phyloP scores from a whole-genome alignment of 176 grass and related monocot species.

The Poa pratensis region DNA sequence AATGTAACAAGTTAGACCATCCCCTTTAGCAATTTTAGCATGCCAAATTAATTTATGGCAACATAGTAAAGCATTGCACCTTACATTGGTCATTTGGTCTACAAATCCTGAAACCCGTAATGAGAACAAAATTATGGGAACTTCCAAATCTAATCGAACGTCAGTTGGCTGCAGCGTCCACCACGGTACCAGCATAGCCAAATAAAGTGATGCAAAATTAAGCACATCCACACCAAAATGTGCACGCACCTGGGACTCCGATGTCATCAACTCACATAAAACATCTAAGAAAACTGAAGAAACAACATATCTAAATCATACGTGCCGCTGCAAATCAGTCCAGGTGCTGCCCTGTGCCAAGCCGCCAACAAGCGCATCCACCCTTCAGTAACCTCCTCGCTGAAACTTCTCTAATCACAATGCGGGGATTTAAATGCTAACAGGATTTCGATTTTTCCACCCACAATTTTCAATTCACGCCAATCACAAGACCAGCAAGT shows the following conservation, averaged over 20 bases:
- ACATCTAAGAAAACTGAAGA: constrained; percentile 3
- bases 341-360: too few relatives aligned
- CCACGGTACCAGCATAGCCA: not conserved
- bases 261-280: constrained; percentile 28
- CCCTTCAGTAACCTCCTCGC: not conserved
- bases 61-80: constrained; percentile 4
- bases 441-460: not conserved
- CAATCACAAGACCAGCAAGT: not conserved
- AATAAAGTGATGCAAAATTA: constrained; percentile 20
- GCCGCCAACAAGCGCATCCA: too few relatives aligned
- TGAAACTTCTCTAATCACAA: constrained; percentile 8
- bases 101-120: not conserved
- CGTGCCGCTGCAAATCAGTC: not conserved
- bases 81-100: not conserved
- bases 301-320: constrained; percentile 15
- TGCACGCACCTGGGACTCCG: constrained; percentile 1
- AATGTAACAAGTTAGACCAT: constrained; percentile 21
- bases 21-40: constrained; percentile 6
- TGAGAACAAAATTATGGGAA: constrained; percentile 4
- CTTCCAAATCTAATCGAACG: constrained; percentile 8
- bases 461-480: not conserved
- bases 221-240: not conserved
- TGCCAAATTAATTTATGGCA: not conserved
- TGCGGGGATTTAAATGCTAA: not conserved
- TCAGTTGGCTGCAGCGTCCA: not conserved